Percentiles rank a stretch among this genome's conserved stretches.
Evolutionary conservation across 2,329 filamentous ascomycete species (phyloP).

Genomic region (Aspergillus jensenii): DNA sequence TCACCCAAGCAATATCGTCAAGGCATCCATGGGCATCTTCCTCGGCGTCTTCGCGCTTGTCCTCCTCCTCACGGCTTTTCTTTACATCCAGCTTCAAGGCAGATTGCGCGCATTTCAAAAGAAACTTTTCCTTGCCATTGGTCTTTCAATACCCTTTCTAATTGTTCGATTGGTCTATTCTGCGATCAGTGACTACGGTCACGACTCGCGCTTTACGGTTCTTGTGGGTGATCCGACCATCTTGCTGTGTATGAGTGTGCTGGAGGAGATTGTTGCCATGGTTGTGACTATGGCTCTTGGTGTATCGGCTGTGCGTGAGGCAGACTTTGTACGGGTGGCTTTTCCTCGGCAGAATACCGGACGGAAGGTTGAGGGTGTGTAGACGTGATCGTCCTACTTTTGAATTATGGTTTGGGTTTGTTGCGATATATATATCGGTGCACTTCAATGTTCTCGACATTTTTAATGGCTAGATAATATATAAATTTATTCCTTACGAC

Average conservation of each 20-base stretch:
- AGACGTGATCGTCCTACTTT: too few relatives aligned
- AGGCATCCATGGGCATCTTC: conserved; percentile 26
- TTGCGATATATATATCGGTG: too few relatives aligned
- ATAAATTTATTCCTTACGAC: too few relatives aligned
- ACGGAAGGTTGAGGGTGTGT: too few relatives aligned
- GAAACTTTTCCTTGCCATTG: conserved; percentile 29
- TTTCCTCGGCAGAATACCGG: too few relatives aligned
- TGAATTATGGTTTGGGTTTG: too few relatives aligned
- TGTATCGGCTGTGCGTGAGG: conserved; percentile 14
- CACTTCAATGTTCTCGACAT: too few relatives aligned
- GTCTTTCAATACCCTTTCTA: conserved; percentile 27
- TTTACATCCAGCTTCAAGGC: conserved; percentile 12
- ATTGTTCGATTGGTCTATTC: conserved; percentile 28
- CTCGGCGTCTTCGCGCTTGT: conserved; percentile 23
- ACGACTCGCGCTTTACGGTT: neutral
- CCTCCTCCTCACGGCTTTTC: conserved; percentile 12
- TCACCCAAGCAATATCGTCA: conserved; percentile 13
- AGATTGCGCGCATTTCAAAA: conserved; percentile 21
- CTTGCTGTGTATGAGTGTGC: conserved; percentile 31
- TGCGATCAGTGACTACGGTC: conserved; percentile 9
- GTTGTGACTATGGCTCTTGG: conserved; percentile 21
- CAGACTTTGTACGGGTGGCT: too few relatives aligned
- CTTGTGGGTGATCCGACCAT: conserved; percentile 23
- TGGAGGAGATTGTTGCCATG: conserved; percentile 31
- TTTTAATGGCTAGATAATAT: too few relatives aligned